phyloP scores from a whole-genome alignment of 495 filamentous ascomycete species.

The Penicillium paxilli region DNA sequence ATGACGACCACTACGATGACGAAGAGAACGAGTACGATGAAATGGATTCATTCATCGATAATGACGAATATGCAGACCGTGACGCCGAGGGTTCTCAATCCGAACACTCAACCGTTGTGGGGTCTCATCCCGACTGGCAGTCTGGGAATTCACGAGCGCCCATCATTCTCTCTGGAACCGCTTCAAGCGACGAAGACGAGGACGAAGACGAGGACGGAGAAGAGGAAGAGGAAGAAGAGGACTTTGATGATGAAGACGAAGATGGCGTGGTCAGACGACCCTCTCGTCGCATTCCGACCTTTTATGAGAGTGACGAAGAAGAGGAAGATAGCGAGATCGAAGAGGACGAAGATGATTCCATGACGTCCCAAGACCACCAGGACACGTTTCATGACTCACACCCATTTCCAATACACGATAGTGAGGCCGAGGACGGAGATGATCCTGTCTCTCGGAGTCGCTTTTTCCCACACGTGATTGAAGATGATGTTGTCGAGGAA shows the following conservation, averaged over 20 bases:
- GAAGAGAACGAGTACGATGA: conserved; percentile 38
- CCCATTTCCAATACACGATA: background rate
- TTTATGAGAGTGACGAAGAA: background rate
- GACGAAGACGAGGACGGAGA: conserved; percentile 14
- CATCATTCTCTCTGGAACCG: background rate
- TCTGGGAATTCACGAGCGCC: background rate
- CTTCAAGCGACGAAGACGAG: conserved; percentile 4
- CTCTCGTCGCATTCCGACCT: background rate
- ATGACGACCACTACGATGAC: conserved; percentile 24
- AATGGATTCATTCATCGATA: conserved; percentile 43
- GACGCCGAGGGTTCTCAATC: conserved; percentile 6
- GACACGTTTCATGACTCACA: background rate
- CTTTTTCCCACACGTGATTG: background rate
- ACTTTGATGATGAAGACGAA: conserved; percentile 16
- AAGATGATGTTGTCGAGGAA: conserved; percentile 5
- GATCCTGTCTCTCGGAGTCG: background rate
- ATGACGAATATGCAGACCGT: conserved; percentile 25
- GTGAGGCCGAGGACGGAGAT: background rate
- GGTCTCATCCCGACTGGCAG: background rate
- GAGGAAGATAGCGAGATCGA: conserved; percentile 1
- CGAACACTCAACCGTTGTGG: background rate
- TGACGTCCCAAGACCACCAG: background rate
- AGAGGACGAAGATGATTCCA: background rate
- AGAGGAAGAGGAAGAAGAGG: conserved; percentile 13
- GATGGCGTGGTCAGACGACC: background rate